These are phyloP conservation scores for Thalassiosira exigua DNA, from an alignment of 352 stramenopile species.

Conservation along the genomic window DNA sequence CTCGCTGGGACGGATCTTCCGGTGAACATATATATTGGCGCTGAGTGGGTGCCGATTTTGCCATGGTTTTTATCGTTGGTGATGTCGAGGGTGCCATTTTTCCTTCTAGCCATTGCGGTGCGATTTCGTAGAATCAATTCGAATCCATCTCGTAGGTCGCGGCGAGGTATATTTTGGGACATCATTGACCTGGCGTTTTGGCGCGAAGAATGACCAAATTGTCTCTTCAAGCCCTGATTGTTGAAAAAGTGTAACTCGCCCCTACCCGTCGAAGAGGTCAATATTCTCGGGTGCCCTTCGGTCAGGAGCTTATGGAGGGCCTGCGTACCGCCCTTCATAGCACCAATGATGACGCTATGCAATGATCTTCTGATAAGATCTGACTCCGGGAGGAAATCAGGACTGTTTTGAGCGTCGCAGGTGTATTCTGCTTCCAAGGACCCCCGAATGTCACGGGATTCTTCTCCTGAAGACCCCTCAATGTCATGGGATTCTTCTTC, in stretches of 20 bases:
- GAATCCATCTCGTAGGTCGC: slow-evolving; percentile 31
- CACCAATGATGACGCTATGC: slow-evolving; percentile 37
- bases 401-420: slow-evolving; percentile 16
- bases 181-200: not conserved
- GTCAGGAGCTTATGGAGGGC: slow-evolving; percentile 24
- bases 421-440: slow-evolving; percentile 3
- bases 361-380: slow-evolving; percentile 22
- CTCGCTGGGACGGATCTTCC: slow-evolving; percentile 16
- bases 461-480: not conserved
- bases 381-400: slow-evolving; percentile 19
- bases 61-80: slow-evolving; percentile 13
- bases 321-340: slow-evolving; percentile 36
- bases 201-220: too few relatives aligned
- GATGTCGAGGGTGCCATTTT: slow-evolving; percentile 17
- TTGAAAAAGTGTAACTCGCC: slow-evolving; percentile 44
- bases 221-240: not conserved
- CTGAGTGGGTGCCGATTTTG: slow-evolving; percentile 35
- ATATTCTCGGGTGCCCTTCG: slow-evolving; percentile 21
- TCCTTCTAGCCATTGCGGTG: not conserved
- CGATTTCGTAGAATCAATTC: slow-evolving; percentile 17
- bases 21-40: slow-evolving; percentile 38
- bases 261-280: slow-evolving; percentile 13
- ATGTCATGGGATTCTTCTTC: not conserved
- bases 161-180: slow-evolving; percentile 1
- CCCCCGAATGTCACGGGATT: not conserved